Evolutionary conservation across 495 filamentous ascomycete genomes (phyloP), one percentile per base, ranked within the genome.

Genomic region (Neurospora africana): DNA sequence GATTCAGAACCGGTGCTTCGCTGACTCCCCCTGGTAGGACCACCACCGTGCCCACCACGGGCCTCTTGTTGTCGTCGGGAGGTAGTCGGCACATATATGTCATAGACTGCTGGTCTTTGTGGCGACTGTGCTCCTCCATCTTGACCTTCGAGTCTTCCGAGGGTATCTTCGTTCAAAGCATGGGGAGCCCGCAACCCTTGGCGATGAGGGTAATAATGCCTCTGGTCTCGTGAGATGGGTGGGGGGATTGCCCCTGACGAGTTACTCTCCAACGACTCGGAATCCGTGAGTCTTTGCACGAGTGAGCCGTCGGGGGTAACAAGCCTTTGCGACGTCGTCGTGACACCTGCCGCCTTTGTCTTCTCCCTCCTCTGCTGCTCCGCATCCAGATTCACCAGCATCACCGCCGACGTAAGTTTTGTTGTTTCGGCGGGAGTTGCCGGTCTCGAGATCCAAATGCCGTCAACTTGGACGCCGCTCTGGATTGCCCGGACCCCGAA

Each of bases 401-500:
- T 82, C 7, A 76, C 78, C 6, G 82, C 80, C 3, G 81, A 79
- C 30, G 79, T 78, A 10, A 75, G 71, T 39, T 79, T 82, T 23
- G 71, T 68, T 47, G 73, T 76, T 58, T 73, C 77, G 36, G 13
- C 74, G 44, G 89, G 88, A 10, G 90, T 91, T 40, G 86, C 88
- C 15, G 86, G 84, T 38, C 87, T 82, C 17, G 92, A 95, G 33
- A 94, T 91, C 89, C 93, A 97, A 69, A 98, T 94, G 7, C 94
- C 95, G 73, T 96, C 92, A 15, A 96, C 88, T 76, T 93, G 88
- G 30, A 97, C 85, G 15, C 94, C 94, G 74, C 87, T 92, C 77
- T 99, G 91, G 37, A 99, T 86, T 19, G 95, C 94, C 76, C 91
- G 89, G 38, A 97, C 89, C 33, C 95, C 95, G 76, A 98, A 99